These are phyloP conservation scores for Sherardia arvensis DNA, from an alignment of 257 asterid species.

Conservation along the genomic window DNA sequence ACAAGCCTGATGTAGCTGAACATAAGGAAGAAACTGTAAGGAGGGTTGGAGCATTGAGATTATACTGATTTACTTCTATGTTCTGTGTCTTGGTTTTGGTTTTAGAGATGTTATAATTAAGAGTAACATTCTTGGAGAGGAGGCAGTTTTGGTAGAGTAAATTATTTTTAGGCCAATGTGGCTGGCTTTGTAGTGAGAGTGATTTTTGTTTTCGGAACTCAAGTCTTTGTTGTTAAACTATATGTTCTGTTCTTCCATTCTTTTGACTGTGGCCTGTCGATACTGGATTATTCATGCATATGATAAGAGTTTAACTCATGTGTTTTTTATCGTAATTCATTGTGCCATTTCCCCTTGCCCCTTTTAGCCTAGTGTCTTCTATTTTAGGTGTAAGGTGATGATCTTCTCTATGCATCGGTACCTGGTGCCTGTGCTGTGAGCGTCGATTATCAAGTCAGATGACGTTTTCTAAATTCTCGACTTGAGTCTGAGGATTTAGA, in stretches of 20 bases:
- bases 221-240: not conserved
- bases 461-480: too few species aligned
- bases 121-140: constrained; percentile 10
- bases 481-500: too few species aligned
- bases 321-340: not conserved
- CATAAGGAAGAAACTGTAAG: constrained; percentile 8
- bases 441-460: not conserved
- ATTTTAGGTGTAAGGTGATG: too few species aligned
- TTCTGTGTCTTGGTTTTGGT: not conserved
- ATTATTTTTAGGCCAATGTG: constrained; percentile 1
- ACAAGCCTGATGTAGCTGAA: constrained; percentile 8
- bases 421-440: not conserved
- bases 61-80: not conserved
- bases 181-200: constrained; percentile 6
- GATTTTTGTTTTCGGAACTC: constrained; percentile 5
- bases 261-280: not conserved
- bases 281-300: not conserved
- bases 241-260: not conserved
- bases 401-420: not conserved
- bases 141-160: constrained; percentile 32
- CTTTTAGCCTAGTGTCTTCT: not conserved
- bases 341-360: not conserved
- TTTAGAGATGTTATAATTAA: not conserved
- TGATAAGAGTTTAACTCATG: not conserved
- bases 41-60: constrained; percentile 4